Percentiles rank a stretch among this genome's conserved stretches.
Conservation (phyloP, 768 basidiomycete genomes). For the Strobilomyces confusus region DNA sequence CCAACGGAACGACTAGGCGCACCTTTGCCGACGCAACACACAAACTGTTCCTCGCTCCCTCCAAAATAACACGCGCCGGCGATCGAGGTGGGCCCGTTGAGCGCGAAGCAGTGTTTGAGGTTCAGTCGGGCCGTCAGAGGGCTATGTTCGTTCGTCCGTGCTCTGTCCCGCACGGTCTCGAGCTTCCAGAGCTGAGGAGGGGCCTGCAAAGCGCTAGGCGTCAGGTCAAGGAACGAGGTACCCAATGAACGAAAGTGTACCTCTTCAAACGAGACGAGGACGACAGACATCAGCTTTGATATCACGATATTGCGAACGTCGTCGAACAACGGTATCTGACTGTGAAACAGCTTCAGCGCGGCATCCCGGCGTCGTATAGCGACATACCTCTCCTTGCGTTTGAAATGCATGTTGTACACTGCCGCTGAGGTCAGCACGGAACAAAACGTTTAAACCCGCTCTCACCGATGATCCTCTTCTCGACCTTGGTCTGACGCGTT, state of each 20-base stretch:
- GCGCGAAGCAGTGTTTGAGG: slow-evolving; percentile 62
- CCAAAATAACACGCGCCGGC: slow-evolving; percentile 81
- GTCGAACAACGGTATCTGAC: slow-evolving; percentile 50
- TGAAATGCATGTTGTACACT: slow-evolving; percentile 48
- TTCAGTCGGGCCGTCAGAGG: slow-evolving; percentile 21
- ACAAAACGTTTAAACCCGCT: not conserved
- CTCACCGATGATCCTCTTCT: slow-evolving; percentile 52
- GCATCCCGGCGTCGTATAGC: not conserved
- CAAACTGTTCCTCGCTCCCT: slow-evolving; percentile 70
- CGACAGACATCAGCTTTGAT: slow-evolving; percentile 39
- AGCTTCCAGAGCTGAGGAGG: slow-evolving; percentile 76
- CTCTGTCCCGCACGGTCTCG: slow-evolving; percentile 51
- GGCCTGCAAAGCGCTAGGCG: slow-evolving; percentile 36
- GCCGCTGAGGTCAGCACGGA: slow-evolving; percentile 1
- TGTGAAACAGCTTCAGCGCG: slow-evolving; percentile 13
- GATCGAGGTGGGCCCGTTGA: slow-evolving; percentile 62
- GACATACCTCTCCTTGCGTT: slow-evolving; percentile 43
- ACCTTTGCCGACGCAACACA: slow-evolving; percentile 81
- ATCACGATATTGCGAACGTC: slow-evolving; percentile 51
- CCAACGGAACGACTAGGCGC: too few species aligned
- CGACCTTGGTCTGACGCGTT: slow-evolving; percentile 41
- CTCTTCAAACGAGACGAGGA: slow-evolving; percentile 37
- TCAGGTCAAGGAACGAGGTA: not conserved
- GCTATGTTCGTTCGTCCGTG: slow-evolving; percentile 29
- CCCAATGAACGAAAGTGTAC: not conserved